Percentiles rank a stretch among this genome's conserved stretches.
phyloP scores from a whole-genome alignment of 1,284 basidiomycete species.

The Tylopilus sp. region DNA sequence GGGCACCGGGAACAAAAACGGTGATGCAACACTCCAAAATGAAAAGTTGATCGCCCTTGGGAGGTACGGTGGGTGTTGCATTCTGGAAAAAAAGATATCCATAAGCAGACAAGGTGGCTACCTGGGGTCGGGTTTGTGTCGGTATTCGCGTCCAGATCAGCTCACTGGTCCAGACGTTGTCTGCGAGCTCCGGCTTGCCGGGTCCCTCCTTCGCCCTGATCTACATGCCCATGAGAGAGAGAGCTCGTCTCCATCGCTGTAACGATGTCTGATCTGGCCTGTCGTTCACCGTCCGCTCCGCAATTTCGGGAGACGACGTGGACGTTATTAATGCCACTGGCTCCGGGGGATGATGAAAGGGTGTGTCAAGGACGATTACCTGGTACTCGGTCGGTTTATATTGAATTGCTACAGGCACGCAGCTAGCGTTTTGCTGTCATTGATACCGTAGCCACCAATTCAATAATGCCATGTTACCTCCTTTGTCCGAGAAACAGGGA shows the following conservation, averaged over 20 bases:
- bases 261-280: background rate
- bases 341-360: background rate
- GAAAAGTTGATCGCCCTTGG: background rate
- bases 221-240: background rate
- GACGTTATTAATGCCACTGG: background rate
- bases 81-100: background rate
- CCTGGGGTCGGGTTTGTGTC: too few relatives aligned
- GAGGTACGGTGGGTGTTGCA: too few relatives aligned
- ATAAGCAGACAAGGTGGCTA: too few relatives aligned
- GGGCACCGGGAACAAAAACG: background rate
- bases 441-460: background rate
- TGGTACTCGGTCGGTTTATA: background rate
- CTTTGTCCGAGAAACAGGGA: too few relatives aligned
- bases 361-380: background rate
- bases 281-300: too few relatives aligned
- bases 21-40: background rate
- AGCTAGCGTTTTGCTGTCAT: too few relatives aligned
- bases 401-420: background rate
- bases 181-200: background rate
- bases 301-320: background rate
- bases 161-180: background rate
- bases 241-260: background rate
- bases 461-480: too few relatives aligned
- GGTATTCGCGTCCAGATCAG: background rate
- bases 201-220: background rate